These are phyloP conservation scores for Pelargonium australe DNA, from an alignment of 441 rosid genomes.

Conservation along the genomic window DNA sequence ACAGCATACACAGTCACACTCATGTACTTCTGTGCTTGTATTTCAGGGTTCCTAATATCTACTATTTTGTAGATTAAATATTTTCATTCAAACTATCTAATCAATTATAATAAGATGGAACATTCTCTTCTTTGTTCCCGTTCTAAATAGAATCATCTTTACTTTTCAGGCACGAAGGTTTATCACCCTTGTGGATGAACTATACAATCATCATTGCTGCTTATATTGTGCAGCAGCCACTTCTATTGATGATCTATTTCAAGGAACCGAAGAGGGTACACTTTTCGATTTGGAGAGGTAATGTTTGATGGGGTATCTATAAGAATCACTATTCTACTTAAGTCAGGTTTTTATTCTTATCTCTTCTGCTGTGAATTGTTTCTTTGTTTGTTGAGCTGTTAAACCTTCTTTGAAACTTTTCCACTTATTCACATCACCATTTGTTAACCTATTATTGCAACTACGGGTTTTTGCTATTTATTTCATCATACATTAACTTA, in stretches of 20 bases:
- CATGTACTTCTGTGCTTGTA: no score
- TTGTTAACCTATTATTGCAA: neutral
- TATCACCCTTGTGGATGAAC: conserved; percentile 84
- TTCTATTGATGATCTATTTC: conserved; percentile 80
- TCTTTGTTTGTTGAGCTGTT: no score
- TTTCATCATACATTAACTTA: neutral
- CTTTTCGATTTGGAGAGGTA: conserved; percentile 85
- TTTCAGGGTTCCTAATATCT: neutral
- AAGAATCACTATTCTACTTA: neutral
- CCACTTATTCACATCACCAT: neutral
- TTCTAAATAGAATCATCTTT: conserved; percentile 8
- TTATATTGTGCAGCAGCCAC: conserved; percentile 61
- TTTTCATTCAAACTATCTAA: conserved; percentile 2
- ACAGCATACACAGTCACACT: no score
- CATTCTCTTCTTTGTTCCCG: neutral
- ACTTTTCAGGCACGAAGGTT: conserved; percentile 80
- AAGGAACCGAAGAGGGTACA: conserved; percentile 91
- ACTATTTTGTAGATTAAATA: neutral
- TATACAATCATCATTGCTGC: conserved; percentile 86
- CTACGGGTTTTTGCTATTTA: neutral
- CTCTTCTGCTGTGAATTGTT: neutral
- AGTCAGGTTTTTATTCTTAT: neutral
- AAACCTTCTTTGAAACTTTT: neutral
- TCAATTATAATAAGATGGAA: neutral
- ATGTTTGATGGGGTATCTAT: neutral